These are phyloP conservation scores for Picea sitchensis DNA, from an alignment of 75 land plant species.

Conservation along the genomic window DNA sequence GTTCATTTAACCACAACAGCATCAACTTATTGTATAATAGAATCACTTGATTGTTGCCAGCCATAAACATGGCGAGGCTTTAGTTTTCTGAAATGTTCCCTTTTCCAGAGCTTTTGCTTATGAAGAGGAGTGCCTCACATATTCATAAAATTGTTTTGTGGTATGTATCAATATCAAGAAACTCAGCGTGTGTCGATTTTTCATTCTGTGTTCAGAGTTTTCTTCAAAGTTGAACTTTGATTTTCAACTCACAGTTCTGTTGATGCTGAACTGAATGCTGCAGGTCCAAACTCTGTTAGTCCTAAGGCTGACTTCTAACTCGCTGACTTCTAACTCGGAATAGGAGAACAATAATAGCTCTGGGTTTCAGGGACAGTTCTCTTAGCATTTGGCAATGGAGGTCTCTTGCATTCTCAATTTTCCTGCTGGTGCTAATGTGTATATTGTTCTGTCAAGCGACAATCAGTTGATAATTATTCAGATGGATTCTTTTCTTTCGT, in stretches of 20 bases:
- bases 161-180: conserved; percentile 2
- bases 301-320: background rate
- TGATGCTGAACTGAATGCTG: background rate
- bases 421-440: background rate
- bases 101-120: background rate
- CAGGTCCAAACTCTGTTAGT: background rate
- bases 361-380: background rate
- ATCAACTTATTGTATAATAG: background rate
- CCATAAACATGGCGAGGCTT: background rate
- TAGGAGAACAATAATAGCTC: background rate
- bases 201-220: background rate
- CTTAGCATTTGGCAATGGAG: background rate
- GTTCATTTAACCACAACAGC: background rate
- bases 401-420: background rate
- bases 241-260: background rate
- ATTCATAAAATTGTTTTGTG: background rate
- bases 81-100: background rate
- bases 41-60: background rate
- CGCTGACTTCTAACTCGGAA: background rate
- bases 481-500: background rate
- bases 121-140: background rate
- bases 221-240: background rate
- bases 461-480: background rate
- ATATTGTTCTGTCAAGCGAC: background rate
- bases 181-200: background rate